These are phyloP conservation scores for Pichia thaimueangensis DNA, from an alignment of 805 yeast genomes.

Conservation along the genomic window DNA sequence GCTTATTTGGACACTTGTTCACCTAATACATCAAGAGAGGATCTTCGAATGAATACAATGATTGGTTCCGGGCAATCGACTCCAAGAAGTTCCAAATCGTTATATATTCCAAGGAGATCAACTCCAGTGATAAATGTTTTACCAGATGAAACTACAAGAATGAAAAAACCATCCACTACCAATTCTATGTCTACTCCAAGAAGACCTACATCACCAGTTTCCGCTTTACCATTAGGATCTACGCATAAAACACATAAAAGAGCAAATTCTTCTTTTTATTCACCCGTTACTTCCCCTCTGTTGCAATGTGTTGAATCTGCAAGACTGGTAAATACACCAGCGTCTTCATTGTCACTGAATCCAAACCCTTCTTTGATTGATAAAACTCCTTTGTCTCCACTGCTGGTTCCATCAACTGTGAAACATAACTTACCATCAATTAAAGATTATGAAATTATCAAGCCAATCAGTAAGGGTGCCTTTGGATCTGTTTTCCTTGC, in stretches of 20 bases:
- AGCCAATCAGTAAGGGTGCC: conserved; percentile 95
- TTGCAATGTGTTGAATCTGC: conserved; percentile 40
- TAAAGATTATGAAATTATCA: conserved; percentile 80
- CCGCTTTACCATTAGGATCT: conserved; percentile 51
- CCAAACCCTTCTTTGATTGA: conserved; percentile 13
- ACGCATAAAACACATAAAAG: conserved; percentile 46
- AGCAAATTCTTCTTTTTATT: conserved; percentile 1
- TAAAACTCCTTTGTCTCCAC: conserved; percentile 74
- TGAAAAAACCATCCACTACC: conserved; percentile 4
- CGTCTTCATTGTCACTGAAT: neutral
- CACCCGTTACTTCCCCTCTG: conserved; percentile 44
- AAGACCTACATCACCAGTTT: conserved; percentile 30
- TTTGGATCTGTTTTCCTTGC: conserved; percentile 93
- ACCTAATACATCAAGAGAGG: conserved; percentile 5
- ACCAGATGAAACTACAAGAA: conserved; percentile 13
- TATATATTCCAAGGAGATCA: conserved; percentile 15
- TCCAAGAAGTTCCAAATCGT: conserved; percentile 15
- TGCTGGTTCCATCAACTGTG: conserved; percentile 58
- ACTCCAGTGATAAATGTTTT: conserved; percentile 26
- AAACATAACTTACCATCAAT: conserved; percentile 63
- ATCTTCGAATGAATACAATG: neutral
- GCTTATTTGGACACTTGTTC: conserved; percentile 17
- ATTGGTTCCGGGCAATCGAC: conserved; percentile 20
- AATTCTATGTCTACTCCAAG: conserved; percentile 3
- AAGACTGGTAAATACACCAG: neutral